These are phyloP conservation scores for Phytophthora tentaculata DNA, from an alignment of 352 stramenopile species.

Conservation along the genomic window DNA sequence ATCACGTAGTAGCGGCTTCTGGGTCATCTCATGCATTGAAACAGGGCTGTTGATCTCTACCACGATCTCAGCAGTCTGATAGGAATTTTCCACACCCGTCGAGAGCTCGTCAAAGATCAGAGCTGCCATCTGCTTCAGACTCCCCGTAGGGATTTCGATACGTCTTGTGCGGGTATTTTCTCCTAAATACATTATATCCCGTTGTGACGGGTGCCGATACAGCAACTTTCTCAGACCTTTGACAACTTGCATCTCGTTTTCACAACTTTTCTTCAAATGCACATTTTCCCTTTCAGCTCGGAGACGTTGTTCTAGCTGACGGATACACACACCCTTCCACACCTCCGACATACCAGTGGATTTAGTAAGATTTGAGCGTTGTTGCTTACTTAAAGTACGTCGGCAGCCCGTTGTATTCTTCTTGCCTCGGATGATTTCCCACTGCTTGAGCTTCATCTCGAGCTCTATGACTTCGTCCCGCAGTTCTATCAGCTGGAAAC, in stretches of 20 bases:
- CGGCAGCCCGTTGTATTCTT: background rate
- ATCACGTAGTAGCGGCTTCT: constrained; percentile 28
- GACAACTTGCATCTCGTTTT: constrained; percentile 10
- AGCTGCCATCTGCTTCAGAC: constrained; percentile 11
- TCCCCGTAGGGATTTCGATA: constrained; percentile 20
- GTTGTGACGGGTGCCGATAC: constrained; percentile 8
- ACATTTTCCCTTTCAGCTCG: constrained; percentile 1
- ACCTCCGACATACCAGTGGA: constrained; percentile 1
- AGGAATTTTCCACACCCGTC: constrained; percentile 36
- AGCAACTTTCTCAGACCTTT: constrained; percentile 27
- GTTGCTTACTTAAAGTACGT: background rate
- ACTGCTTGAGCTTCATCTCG: constrained; percentile 19
- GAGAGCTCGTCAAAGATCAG: constrained; percentile 40
- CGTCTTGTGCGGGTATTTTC: constrained; percentile 15
- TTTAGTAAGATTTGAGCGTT: background rate
- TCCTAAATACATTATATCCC: constrained; percentile 7
- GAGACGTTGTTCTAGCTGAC: constrained; percentile 24
- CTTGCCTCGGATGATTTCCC: constrained; percentile 13
- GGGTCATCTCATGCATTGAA: background rate
- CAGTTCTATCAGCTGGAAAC: constrained; percentile 12
- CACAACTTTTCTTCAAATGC: constrained; percentile 15
- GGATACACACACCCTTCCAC: constrained; percentile 22
- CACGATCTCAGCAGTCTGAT: constrained; percentile 31
- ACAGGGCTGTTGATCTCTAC: constrained; percentile 33
- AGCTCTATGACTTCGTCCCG: constrained; percentile 18